phyloP scores from a whole-genome alignment of 257 asterid species.

The Paulownia fortunei region DNA sequence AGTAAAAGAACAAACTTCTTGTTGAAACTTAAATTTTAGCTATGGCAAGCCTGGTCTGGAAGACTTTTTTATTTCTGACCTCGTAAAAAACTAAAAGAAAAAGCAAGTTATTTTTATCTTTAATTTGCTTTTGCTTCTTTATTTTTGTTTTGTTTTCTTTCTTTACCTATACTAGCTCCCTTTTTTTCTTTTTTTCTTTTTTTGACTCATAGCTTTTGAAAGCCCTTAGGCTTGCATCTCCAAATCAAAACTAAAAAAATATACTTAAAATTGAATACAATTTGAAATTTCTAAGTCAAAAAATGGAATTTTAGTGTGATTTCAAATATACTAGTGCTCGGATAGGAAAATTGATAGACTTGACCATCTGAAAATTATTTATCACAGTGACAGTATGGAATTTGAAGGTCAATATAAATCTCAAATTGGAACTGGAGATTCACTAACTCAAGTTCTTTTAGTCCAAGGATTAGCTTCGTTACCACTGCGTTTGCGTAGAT shows the following conservation, averaged over 20 bases:
- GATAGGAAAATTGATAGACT: no score
- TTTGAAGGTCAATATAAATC: no score
- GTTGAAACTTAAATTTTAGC: slow-evolving; percentile 23
- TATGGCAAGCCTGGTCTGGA: slow-evolving; percentile 14
- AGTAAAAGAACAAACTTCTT: neutral
- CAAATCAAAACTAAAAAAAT: neutral
- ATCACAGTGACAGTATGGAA: no score
- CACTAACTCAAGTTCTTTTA: no score
- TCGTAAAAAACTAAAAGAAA: slow-evolving; percentile 50
- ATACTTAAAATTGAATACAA: neutral
- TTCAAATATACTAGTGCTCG: no score
- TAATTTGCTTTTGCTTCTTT: slow-evolving; percentile 36
- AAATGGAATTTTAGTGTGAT: neutral
- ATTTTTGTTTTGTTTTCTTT: slow-evolving; percentile 18
- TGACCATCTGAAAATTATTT: no score
- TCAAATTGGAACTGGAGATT: no score
- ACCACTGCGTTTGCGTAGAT: no score
- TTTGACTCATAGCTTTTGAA: slow-evolving; percentile 23
- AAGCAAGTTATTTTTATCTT: slow-evolving; percentile 49
- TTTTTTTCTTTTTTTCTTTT: neutral
- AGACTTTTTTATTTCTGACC: slow-evolving; percentile 26
- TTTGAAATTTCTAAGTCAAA: neutral
- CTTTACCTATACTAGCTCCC: slow-evolving; percentile 5
- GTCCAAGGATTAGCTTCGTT: no score
- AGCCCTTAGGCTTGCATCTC: neutral